Percentiles rank a stretch among this genome's conserved stretches.
These are phyloP conservation scores for Fomitiporia mediterranea DNA, from an alignment of 1,284 basidiomycete species.

Conservation along the genomic window DNA sequence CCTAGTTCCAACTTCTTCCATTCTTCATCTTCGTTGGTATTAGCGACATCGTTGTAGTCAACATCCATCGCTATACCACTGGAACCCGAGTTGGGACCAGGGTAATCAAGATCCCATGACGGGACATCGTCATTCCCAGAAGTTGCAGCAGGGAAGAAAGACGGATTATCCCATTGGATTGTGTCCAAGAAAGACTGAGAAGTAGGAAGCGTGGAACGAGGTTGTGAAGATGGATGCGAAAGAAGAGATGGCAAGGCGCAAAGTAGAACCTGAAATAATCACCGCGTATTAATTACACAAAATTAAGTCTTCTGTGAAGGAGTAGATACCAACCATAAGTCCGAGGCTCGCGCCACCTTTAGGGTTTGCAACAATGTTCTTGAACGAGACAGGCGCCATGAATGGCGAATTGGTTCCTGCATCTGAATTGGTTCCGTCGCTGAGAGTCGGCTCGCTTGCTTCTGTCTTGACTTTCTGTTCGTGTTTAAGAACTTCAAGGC, in stretches of 20 bases:
- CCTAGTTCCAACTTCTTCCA: conserved; percentile 51
- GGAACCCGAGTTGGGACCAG: conserved; percentile 31
- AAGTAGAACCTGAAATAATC: conserved; percentile 50
- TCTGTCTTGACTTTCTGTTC: conserved; percentile 28
- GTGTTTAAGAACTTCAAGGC: conserved; percentile 49
- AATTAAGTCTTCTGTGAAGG: conserved; percentile 17
- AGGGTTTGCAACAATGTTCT: conserved; percentile 24
- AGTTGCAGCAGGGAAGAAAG: conserved; percentile 35
- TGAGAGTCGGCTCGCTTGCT: background rate
- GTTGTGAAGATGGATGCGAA: conserved; percentile 40
- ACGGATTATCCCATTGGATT: conserved; percentile 7
- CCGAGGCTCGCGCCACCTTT: conserved; percentile 59
- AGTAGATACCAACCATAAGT: conserved; percentile 53
- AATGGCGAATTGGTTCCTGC: conserved; percentile 4
- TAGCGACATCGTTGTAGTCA: conserved; percentile 26
- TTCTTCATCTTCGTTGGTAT: background rate
- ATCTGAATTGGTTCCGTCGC: conserved; percentile 2
- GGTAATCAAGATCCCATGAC: conserved; percentile 51
- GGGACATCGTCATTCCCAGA: background rate
- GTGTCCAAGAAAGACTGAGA: conserved; percentile 35
- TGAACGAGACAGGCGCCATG: background rate
- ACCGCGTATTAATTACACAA: conserved; percentile 17
- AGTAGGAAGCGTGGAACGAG: conserved; percentile 37
- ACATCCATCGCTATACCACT: conserved; percentile 50
- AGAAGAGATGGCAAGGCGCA: conserved; percentile 72